Evolutionary conservation across 495 filamentous ascomycete genomes (phyloP), one percentile per base, ranked within the genome.

Genomic region (Penicillium antarcticum): DNA sequence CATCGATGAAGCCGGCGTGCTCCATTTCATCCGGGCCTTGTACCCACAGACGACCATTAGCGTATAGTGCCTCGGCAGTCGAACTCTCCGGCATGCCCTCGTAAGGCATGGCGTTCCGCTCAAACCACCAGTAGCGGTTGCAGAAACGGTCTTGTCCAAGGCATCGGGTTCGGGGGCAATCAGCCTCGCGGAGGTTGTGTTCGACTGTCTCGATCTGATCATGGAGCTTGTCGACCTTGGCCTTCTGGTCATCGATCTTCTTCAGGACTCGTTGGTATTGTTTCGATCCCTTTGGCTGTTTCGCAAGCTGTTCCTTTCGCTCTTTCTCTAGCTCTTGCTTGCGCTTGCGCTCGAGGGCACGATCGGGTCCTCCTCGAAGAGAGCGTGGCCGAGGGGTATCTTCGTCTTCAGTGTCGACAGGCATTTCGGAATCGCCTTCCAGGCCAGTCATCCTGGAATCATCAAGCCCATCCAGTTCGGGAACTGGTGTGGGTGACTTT

Each of bases 61-160:
- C 91, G 61, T 97, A 98, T 10, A 80, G 82, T 16, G 92, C 89
- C 34, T 85, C 76, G 1, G 91, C 85, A 4, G 91, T 97, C 5
- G 91, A 97, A 70, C 89, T 94, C 53, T 81, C 77, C 1, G 91
- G 92, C 51, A 96, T 74, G 2, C 95, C 95, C 40, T 76, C 90
- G 63, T 89, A 96, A 1, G 94, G 95, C 94, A 97, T 97, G 23
- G 91, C 94, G 62, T 97, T 98, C 33, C 92, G 87, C 70, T 98
- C 94, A 65, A 97, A 96, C 92, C 92, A 98, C 77, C 91, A 97
- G 65, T 97, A 98, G 17, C 91, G 88, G 63, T 97, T 98, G 83
- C 89, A 96, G 75, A 95, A 98, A 19, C 94, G 82, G 65, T 98
- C 94, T 55, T 90, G 89, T 38, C 94, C 94, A 10, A 98, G 78